These are phyloP conservation scores for Trichoderma erinaceum DNA, from an alignment of 495 filamentous ascomycete genomes.

Conservation along the genomic window DNA sequence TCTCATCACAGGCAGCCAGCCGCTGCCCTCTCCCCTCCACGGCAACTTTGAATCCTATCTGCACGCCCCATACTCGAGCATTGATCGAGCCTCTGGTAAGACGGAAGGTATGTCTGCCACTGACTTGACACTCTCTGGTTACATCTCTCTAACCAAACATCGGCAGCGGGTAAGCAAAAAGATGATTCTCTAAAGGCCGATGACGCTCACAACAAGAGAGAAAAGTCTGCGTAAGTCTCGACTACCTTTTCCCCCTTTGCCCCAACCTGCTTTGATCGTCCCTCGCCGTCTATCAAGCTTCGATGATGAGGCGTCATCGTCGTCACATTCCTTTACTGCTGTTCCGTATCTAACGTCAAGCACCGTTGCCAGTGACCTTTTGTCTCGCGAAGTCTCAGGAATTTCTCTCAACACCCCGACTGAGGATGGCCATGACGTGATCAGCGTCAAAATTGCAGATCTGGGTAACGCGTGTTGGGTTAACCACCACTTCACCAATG, in stretches of 20 bases:
- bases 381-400: slow-evolving; percentile 87
- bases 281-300: too few relatives aligned
- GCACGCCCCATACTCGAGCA: too few relatives aligned
- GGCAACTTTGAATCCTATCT: slow-evolving; percentile 60
- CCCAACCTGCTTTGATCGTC: background rate
- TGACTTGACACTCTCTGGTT: background rate
- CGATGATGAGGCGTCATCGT: too few relatives aligned
- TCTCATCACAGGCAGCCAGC: slow-evolving; percentile 94
- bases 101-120: slow-evolving; percentile 58
- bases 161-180: slow-evolving; percentile 49
- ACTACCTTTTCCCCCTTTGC: background rate
- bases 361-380: slow-evolving; percentile 58
- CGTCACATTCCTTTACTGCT: too few relatives aligned
- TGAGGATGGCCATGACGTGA: slow-evolving; percentile 58
- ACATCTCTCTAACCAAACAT: slow-evolving; percentile 18
- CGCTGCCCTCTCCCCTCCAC: slow-evolving; percentile 89
- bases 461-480: slow-evolving; percentile 99
- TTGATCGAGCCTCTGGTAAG: slow-evolving; percentile 48
- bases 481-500: slow-evolving; percentile 97
- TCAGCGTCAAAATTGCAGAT: slow-evolving; percentile 98
- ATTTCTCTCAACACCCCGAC: slow-evolving; percentile 82
- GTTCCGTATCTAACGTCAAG: background rate
- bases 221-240: slow-evolving; percentile 84
- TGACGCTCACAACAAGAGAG: slow-evolving; percentile 77
- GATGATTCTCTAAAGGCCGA: slow-evolving; percentile 40